Conservation (phyloP, 1,284 basidiomycete species). For the Omphalotus olearius region DNA sequence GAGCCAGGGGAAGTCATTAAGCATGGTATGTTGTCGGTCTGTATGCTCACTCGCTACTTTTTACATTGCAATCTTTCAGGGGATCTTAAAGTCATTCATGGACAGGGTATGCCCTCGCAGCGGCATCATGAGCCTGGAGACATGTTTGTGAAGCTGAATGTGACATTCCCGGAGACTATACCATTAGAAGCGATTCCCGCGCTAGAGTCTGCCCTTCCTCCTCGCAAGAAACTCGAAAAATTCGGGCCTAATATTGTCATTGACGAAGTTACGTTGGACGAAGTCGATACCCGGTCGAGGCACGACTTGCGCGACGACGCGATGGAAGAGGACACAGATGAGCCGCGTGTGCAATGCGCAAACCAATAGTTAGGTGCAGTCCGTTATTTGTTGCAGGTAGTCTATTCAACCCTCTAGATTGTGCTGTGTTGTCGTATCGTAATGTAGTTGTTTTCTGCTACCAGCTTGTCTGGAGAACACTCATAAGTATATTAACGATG, state of each 20-base stretch:
- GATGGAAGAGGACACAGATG: slow-evolving; percentile 86
- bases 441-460: slow-evolving; percentile 25
- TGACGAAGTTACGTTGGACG: slow-evolving; percentile 87
- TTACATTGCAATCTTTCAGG: slow-evolving; percentile 40
- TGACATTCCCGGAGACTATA: slow-evolving; percentile 89
- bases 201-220: slow-evolving; percentile 86
- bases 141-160: slow-evolving; percentile 84
- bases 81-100: slow-evolving; percentile 86
- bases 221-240: slow-evolving; percentile 68
- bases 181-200: slow-evolving; percentile 64
- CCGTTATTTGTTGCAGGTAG: background rate
- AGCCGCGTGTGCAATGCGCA: slow-evolving; percentile 80
- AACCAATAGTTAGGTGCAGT: slow-evolving; percentile 54
- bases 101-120: slow-evolving; percentile 98
- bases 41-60: background rate
- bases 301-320: slow-evolving; percentile 53
- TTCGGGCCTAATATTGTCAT: slow-evolving; percentile 66
- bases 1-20: slow-evolving; percentile 92
- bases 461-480: slow-evolving; percentile 42
- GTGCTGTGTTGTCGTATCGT: background rate
- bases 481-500: slow-evolving; percentile 2
- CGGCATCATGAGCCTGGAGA: slow-evolving; percentile 97
- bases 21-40: slow-evolving; percentile 61
- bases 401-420: too few species aligned
- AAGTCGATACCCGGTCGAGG: slow-evolving; percentile 78